Evolutionary conservation across 2,329 filamentous ascomycete genomes (phyloP).

Genomic region (Dothideomycetes sp.): DNA sequence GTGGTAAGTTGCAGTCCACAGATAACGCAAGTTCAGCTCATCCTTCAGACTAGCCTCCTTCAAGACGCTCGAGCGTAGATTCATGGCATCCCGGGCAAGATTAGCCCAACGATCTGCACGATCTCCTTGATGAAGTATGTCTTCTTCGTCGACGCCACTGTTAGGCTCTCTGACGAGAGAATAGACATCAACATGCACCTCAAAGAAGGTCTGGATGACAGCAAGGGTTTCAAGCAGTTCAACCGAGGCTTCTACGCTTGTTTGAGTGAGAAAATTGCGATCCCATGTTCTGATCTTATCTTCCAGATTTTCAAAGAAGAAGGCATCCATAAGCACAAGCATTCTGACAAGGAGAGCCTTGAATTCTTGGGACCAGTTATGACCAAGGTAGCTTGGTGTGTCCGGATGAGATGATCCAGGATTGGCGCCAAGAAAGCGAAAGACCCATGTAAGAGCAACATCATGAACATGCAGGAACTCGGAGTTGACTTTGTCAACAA

Average conservation of each 20-base stretch:
- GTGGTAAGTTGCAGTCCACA: constrained; percentile 58
- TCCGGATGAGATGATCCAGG: constrained; percentile 17
- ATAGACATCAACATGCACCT: constrained; percentile 59
- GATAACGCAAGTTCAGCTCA: constrained; percentile 47
- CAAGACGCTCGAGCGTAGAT: constrained; percentile 26
- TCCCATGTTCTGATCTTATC: constrained; percentile 1
- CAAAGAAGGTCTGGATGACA: constrained; percentile 53
- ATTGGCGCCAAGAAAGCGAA: constrained; percentile 38
- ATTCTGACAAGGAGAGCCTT: constrained; percentile 47
- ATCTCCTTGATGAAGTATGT: constrained; percentile 47
- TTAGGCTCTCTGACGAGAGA: constrained; percentile 52
- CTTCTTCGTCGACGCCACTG: constrained; percentile 45
- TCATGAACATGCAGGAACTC: constrained; percentile 42
- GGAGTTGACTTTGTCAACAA: constrained; percentile 39
- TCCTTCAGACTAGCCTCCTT: constrained; percentile 27
- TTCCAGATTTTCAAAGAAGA: constrained; percentile 36
- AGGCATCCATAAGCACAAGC: constrained; percentile 46
- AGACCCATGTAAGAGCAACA: constrained; percentile 46
- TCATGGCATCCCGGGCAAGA: constrained; percentile 47
- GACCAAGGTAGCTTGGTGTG: constrained; percentile 43
- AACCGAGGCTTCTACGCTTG: constrained; percentile 1
- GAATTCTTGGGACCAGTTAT: constrained; percentile 46
- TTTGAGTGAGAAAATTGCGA: constrained; percentile 4
- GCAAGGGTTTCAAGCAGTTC: constrained; percentile 36
- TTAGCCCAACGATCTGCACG: constrained; percentile 52